A percentile compares a stretch with the other conserved stretches of the same genome.
Conservation (phyloP, 441 rosid species). For the Mallotus japonicus region DNA sequence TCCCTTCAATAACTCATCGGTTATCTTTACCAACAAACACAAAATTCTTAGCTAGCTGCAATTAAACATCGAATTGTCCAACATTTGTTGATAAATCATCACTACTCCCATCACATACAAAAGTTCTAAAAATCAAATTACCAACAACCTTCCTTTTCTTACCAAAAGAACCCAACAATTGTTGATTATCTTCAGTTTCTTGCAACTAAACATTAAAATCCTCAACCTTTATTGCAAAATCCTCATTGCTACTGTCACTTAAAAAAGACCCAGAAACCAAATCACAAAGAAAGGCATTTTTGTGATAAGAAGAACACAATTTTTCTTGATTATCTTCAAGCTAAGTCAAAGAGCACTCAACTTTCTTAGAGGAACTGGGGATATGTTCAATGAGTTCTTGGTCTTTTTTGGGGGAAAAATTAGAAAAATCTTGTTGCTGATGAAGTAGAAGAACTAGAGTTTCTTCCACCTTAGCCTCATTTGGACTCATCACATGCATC, state of each 20-base stretch:
- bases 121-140: slow-evolving; percentile 26
- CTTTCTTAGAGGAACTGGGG: slow-evolving; percentile 29
- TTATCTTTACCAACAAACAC: slow-evolving; percentile 7
- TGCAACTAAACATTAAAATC: slow-evolving; percentile 16
- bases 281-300: slow-evolving; percentile 22
- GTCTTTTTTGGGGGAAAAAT: slow-evolving; percentile 17
- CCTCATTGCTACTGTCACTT: not conserved
- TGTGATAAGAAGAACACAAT: not conserved
- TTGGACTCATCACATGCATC: slow-evolving; percentile 18
- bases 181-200: slow-evolving; percentile 20
- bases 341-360: slow-evolving; percentile 22
- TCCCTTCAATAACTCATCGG: slow-evolving; percentile 5
- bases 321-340: slow-evolving; percentile 11
- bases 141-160: slow-evolving; percentile 24
- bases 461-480: slow-evolving; percentile 15
- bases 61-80: slow-evolving; percentile 19
- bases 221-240: slow-evolving; percentile 22
- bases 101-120: not conserved
- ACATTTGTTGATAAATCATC: slow-evolving; percentile 22
- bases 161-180: slow-evolving; percentile 16
- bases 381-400: slow-evolving; percentile 25
- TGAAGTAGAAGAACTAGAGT: not conserved
- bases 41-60: slow-evolving; percentile 18
- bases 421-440: not conserved
- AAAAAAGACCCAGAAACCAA: slow-evolving; percentile 22